These are phyloP conservation scores for Pichia inconspicua DNA, from an alignment of 1,139 yeast genomes.

Conservation along the genomic window DNA sequence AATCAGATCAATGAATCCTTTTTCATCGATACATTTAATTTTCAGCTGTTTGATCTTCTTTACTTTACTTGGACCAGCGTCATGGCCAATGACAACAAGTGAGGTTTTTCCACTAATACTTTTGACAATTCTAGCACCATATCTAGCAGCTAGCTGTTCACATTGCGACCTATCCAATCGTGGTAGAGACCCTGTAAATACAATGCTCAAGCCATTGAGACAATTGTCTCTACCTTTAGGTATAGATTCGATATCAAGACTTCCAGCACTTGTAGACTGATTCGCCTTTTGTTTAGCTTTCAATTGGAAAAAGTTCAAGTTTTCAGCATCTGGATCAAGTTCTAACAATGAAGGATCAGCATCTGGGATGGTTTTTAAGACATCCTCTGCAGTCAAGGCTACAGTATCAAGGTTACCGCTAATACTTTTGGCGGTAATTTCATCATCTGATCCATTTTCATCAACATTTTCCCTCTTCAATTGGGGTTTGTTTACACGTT, in stretches of 20 bases:
- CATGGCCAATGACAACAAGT: slow-evolving; percentile 85
- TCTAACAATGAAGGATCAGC: slow-evolving; percentile 51
- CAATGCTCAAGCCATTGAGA: slow-evolving; percentile 78
- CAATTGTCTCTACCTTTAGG: slow-evolving; percentile 82
- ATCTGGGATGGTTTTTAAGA: slow-evolving; percentile 57
- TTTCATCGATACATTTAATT: slow-evolving; percentile 78
- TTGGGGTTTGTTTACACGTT: neutral
- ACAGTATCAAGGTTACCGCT: no score
- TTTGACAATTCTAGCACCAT: slow-evolving; percentile 92
- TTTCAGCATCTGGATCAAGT: slow-evolving; percentile 33
- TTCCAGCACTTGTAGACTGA: slow-evolving; percentile 27
- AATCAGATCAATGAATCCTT: slow-evolving; percentile 72
- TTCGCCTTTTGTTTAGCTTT: slow-evolving; percentile 30
- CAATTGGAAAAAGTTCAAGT: slow-evolving; percentile 47
- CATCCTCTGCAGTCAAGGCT: slow-evolving; percentile 38
- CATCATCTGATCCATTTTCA: no score
- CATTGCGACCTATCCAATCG: slow-evolving; percentile 69
- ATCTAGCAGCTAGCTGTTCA: slow-evolving; percentile 67
- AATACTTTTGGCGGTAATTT: neutral
- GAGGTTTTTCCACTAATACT: slow-evolving; percentile 82
- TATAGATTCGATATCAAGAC: slow-evolving; percentile 23
- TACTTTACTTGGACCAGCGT: slow-evolving; percentile 96
- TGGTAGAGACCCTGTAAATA: slow-evolving; percentile 87
- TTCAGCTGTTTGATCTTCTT: slow-evolving; percentile 65
- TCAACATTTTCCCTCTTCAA: neutral